These are phyloP conservation scores for Alternaria arborescens DNA, from an alignment of 2,329 filamentous ascomycete genomes.

Conservation along the genomic window DNA sequence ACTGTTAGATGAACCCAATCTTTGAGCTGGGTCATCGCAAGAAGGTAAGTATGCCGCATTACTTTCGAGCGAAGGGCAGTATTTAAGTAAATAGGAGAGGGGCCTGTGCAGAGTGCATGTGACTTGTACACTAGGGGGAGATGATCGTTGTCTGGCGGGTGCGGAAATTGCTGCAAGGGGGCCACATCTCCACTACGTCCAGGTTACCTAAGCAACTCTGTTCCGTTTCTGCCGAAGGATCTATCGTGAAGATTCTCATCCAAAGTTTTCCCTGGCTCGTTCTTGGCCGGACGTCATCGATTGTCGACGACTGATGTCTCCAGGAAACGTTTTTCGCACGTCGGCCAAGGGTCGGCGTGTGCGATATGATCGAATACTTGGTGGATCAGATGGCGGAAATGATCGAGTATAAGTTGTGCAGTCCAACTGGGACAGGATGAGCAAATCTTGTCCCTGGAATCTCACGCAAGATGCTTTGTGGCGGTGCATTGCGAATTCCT, in stretches of 20 bases:
- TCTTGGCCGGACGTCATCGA: constrained; percentile 15
- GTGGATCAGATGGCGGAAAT: not conserved
- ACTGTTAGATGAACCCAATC: constrained; percentile 39
- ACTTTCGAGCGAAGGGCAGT: not conserved
- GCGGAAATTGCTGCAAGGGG: constrained; percentile 3
- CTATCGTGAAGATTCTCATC: not conserved
- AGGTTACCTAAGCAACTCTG: not conserved
- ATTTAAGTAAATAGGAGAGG: not conserved
- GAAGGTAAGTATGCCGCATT: constrained; percentile 43
- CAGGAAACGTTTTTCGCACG: not conserved
- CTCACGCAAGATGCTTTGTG: constrained; percentile 5
- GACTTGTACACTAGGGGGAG: not conserved
- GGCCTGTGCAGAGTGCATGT: constrained; percentile 1
- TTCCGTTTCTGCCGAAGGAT: not conserved
- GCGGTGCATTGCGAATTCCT: not conserved
- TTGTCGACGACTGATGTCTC: not conserved
- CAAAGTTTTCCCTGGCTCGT: not conserved
- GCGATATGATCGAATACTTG: constrained; percentile 2
- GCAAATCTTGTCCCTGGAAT: not conserved
- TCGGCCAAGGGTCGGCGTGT: constrained; percentile 5
- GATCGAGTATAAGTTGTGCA: constrained; percentile 8
- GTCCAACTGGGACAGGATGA: not conserved
- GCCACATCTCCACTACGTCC: not conserved
- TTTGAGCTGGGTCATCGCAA: constrained; percentile 46
- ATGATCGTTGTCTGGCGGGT: not conserved